phyloP scores from a whole-genome alignment of 805 yeast genomes.

The Candida palmyrensis region DNA sequence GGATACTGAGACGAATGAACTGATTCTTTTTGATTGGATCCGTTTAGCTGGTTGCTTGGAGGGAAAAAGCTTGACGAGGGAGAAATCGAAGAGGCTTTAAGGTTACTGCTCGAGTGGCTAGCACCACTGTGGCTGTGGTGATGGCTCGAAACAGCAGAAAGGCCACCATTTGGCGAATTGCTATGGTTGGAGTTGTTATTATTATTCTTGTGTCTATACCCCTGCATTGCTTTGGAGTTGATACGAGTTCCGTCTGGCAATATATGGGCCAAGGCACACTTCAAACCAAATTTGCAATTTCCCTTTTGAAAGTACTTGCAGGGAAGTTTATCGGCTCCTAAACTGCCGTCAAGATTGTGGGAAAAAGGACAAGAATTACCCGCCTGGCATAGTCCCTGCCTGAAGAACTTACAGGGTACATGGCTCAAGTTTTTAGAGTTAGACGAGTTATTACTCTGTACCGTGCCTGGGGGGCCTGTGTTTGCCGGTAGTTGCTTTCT shows the following conservation, averaged over 20 bases:
- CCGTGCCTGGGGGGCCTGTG: slow-evolving; percentile 32
- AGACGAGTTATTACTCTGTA: slow-evolving; percentile 9
- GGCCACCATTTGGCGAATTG: not conserved
- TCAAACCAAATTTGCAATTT: slow-evolving; percentile 91
- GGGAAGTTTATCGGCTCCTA: slow-evolving; percentile 51
- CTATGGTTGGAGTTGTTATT: slow-evolving; percentile 1
- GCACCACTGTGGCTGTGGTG: slow-evolving; percentile 1
- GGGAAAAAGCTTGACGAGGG: slow-evolving; percentile 1
- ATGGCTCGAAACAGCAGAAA: slow-evolving; percentile 1
- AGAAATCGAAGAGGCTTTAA: not conserved
- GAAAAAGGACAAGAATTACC: slow-evolving; percentile 90
- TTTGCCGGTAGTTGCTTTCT: slow-evolving; percentile 27
- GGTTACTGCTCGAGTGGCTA: not conserved
- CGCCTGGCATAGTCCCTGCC: slow-evolving; percentile 93
- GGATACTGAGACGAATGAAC: too few relatives aligned
- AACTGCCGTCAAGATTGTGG: slow-evolving; percentile 60
- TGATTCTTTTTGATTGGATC: slow-evolving; percentile 4
- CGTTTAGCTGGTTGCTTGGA: not conserved
- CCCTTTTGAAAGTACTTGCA: slow-evolving; percentile 96
- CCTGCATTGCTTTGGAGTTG: slow-evolving; percentile 35
- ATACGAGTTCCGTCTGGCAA: slow-evolving; percentile 85
- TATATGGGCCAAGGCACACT: slow-evolving; percentile 91
- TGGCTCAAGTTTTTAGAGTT: slow-evolving; percentile 63
- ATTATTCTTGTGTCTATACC: slow-evolving; percentile 1
- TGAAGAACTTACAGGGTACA: slow-evolving; percentile 92